A percentile compares a stretch with the other conserved stretches of the same genome.
phyloP scores from a whole-genome alignment of 352 stramenopile genomes.

The Hyaloperonospora arabidopsidis region DNA sequence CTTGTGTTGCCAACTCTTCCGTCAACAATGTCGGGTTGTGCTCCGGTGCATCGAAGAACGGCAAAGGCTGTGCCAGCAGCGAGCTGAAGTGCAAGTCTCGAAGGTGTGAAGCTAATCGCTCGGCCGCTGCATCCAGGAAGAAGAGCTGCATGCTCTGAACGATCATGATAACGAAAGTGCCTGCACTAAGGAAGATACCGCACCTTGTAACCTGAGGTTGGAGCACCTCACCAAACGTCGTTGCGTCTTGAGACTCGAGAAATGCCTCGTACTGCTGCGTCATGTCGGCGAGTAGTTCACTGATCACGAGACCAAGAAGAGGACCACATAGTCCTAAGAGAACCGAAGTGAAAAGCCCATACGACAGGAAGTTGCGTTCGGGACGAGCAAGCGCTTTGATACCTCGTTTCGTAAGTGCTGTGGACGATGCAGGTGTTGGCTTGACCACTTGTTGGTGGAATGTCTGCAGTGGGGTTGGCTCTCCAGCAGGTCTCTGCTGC shows the following conservation, averaged over 20 bases:
- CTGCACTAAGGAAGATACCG: too few relatives aligned
- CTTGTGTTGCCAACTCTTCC: constrained; percentile 44
- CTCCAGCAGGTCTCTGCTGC: constrained; percentile 2
- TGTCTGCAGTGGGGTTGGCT: neutral
- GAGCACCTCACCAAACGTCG: constrained; percentile 5
- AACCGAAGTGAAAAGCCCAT: constrained; percentile 26
- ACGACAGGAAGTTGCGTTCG: constrained; percentile 32
- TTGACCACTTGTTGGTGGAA: neutral
- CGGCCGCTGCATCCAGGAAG: constrained; percentile 40
- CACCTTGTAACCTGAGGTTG: neutral
- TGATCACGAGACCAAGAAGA: constrained; percentile 26
- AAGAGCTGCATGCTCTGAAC: constrained; percentile 32
- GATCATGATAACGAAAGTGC: constrained; percentile 15
- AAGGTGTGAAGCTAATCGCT: constrained; percentile 43
- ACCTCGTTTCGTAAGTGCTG: constrained; percentile 30
- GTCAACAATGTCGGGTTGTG: constrained; percentile 46
- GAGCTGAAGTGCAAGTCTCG: constrained; percentile 43
- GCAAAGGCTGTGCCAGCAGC: constrained; percentile 38
- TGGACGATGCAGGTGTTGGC: constrained; percentile 1
- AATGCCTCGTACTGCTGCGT: constrained; percentile 23
- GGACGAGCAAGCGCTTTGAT: constrained; percentile 25
- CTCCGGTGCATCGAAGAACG: constrained; percentile 62
- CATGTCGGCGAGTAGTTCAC: constrained; percentile 33
- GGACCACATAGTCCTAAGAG: constrained; percentile 31
- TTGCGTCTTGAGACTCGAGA: constrained; percentile 18